Base-by-base conservation (phyloP, 2,329 filamentous ascomycete species). In the Hymenoscyphus repandus region DNA sequence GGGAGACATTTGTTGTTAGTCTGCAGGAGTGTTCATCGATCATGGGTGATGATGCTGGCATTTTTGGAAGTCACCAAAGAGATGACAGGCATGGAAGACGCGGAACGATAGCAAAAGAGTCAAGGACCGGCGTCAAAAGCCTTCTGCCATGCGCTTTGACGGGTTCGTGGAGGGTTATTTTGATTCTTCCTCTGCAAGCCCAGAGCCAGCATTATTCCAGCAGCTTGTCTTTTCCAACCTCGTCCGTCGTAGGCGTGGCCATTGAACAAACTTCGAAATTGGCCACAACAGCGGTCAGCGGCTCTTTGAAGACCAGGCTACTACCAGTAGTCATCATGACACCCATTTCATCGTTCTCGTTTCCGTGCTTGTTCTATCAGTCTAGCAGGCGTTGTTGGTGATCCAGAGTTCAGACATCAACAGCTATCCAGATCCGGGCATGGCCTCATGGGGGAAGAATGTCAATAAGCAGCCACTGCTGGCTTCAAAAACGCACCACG, bases 31-130 rank as follows among this genome's bases (percentile, higher is more conserved):
- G 30, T 32, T 22, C 33, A 47, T 47, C 45, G 33, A 47, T 47
- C 34, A 32, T 45, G 33, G 34, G 30, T 9, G 10, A 20, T 22
- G 31, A 36, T 45, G 43, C 30, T 36, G 32, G 30, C 18, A 18
- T 33, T 36, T n/a, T 17, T 34, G 42, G 22, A 27, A 7, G 22
- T 27, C 22, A 27, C 22, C 22, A 27, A 27, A 27, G 43, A 17
- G 30, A 33, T 12, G 45, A 22, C 36, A 34, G 30, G 13, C 17
- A 30, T 37, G 30, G 43, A 17, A 17, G 34, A 37, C 15, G 10
- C 34, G 32, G n/a, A 34, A 37, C 20, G n/a, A 45, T n/a, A 22
- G 32, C 43, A 45, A 36, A 45, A 36, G 43, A 45, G n/a, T n/a
- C n/a, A n/a, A n/a, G n/a, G n/a, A n/a, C n/a, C n/a, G n/a, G n/a